These are phyloP conservation scores for Clavispora phyllophila DNA, from an alignment of 805 yeast species.

Conservation along the genomic window DNA sequence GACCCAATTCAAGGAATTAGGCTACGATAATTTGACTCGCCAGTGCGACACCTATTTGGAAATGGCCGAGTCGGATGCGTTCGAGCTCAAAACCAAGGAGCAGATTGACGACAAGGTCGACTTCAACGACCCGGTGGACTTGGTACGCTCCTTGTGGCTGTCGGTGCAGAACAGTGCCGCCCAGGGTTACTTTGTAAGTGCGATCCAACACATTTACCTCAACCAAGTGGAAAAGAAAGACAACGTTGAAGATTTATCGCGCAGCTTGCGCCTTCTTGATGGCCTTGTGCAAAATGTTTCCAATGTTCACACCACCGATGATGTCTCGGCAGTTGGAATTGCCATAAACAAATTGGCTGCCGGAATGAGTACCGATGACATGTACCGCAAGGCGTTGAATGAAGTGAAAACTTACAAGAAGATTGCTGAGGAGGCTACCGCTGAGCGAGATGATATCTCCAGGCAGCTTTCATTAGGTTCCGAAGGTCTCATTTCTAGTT, in stretches of 20 bases:
- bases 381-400: slow-evolving; percentile 63
- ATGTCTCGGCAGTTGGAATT: slow-evolving; percentile 53
- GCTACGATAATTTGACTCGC: slow-evolving; percentile 56
- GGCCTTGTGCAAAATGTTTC: slow-evolving; percentile 62
- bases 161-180: slow-evolving; percentile 55
- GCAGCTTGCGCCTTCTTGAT: slow-evolving; percentile 59
- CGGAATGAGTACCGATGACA: slow-evolving; percentile 77
- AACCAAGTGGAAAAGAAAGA: slow-evolving; percentile 49
- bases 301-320: slow-evolving; percentile 45
- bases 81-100: slow-evolving; percentile 34
- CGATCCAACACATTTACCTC: slow-evolving; percentile 62
- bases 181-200: slow-evolving; percentile 53
- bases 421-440: slow-evolving; percentile 24
- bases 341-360: slow-evolving; percentile 71
- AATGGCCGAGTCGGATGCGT: slow-evolving; percentile 50
- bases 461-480: slow-evolving; percentile 71
- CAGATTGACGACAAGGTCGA: slow-evolving; percentile 41
- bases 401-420: slow-evolving; percentile 17
- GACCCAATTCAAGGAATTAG: slow-evolving; percentile 28
- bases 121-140: slow-evolving; percentile 67
- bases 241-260: slow-evolving; percentile 34
- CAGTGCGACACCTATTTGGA: slow-evolving; percentile 61
- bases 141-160: slow-evolving; percentile 54
- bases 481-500: slow-evolving; percentile 59
- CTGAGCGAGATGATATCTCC: slow-evolving; percentile 50